Percentiles rank a stretch among this genome's conserved stretches.
These are phyloP conservation scores for Tolypocladium ophioglossoides DNA, from an alignment of 2,329 filamentous ascomycete species.

Conservation along the genomic window DNA sequence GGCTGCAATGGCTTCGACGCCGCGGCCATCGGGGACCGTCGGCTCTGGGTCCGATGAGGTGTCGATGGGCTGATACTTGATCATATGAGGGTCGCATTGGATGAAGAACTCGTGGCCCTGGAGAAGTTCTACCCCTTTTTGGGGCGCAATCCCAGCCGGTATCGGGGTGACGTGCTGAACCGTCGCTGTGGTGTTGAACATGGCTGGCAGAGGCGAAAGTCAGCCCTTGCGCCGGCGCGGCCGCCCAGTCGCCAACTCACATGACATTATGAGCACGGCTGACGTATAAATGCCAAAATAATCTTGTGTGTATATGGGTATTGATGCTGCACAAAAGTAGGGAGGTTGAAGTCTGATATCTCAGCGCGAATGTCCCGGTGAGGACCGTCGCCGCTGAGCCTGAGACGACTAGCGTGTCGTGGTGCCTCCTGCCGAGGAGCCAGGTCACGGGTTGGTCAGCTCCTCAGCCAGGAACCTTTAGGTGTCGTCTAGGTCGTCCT, in stretches of 20 bases:
- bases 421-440: background rate
- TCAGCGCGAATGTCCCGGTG: background rate
- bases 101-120: constrained; percentile 43
- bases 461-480: background rate
- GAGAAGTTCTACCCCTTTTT: constrained; percentile 32
- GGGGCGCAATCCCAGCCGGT: constrained; percentile 23
- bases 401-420: background rate
- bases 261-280: constrained; percentile 5
- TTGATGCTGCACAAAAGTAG: background rate
- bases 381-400: background rate
- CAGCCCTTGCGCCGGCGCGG: background rate
- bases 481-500: background rate
- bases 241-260: constrained; percentile 4
- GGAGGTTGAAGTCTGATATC: background rate
- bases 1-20: constrained; percentile 12
- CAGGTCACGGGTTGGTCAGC: background rate
- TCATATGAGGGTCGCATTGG: constrained; percentile 39
- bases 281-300: too few relatives aligned
- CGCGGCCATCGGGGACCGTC: constrained; percentile 18
- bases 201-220: constrained; percentile 8
- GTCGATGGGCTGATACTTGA: constrained; percentile 27
- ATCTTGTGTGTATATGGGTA: background rate
- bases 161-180: constrained; percentile 32
- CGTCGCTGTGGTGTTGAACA: constrained; percentile 33
- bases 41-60: constrained; percentile 14